A percentile compares a stretch with the other conserved stretches of the same genome.
phyloP scores from a whole-genome alignment of 202 grass and related monocot species.

The Panicum hallii region DNA sequence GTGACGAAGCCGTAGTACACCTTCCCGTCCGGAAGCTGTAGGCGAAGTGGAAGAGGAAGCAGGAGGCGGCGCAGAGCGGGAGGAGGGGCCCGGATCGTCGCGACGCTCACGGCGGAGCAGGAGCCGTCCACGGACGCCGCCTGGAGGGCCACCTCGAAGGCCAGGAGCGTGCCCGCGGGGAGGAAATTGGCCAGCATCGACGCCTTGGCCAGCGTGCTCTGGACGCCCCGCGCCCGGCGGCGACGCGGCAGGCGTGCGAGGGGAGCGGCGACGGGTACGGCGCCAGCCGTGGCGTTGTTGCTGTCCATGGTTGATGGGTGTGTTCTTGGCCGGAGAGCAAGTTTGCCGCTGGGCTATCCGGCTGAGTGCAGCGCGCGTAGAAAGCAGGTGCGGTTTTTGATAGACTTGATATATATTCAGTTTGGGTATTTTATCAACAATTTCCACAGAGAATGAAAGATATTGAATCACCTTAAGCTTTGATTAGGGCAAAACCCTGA shows the following conservation, averaged over 20 bases:
- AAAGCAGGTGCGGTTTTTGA: too few relatives aligned
- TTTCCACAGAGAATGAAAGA: too few relatives aligned
- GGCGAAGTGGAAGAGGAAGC: conserved; percentile 79
- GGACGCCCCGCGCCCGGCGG: conserved; percentile 45
- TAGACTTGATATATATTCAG: too few relatives aligned
- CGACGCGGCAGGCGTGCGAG: not conserved
- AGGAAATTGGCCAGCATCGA: conserved; percentile 58
- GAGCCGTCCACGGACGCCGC: conserved; percentile 48
- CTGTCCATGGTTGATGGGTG: too few relatives aligned
- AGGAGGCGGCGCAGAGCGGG: conserved; percentile 50
- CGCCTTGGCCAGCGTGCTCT: conserved; percentile 60
- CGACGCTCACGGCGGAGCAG: conserved; percentile 51
- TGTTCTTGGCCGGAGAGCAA: too few relatives aligned
- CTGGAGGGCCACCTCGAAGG: conserved; percentile 64
- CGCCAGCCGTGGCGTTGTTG: too few relatives aligned
- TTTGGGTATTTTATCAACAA: too few relatives aligned
- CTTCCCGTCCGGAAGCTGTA: conserved; percentile 71
- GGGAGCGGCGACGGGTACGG: not conserved
- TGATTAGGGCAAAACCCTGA: too few relatives aligned
- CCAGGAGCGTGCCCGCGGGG: conserved; percentile 64
- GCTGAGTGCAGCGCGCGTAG: too few relatives aligned
- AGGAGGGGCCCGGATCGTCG: conserved; percentile 55
- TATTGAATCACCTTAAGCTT: too few relatives aligned
- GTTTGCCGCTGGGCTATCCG: too few relatives aligned
- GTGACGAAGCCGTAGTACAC: conserved; percentile 73